Base-by-base conservation (phyloP, 2,329 filamentous ascomycete genomes). In the Fusarium cicatricum region DNA sequence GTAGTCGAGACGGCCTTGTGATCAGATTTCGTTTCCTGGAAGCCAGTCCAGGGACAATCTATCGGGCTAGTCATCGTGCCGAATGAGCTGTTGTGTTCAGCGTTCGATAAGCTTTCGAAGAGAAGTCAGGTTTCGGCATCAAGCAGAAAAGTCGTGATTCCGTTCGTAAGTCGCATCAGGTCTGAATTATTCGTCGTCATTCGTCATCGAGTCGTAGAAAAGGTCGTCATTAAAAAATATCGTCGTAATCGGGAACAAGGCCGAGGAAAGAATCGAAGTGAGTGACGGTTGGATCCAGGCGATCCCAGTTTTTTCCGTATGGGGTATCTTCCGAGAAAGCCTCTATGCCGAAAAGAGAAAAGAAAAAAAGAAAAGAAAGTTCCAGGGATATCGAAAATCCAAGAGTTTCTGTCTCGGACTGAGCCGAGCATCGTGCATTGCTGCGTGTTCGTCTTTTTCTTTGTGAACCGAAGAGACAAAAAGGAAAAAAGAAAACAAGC, bases 371-470 rank as follows among this genome's bases (percentile, higher is more conserved):
- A 56, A 39, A 57, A 58, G 60, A 67, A 69, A 66, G 58, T 58
- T 60, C 54, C 37, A 32, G 60, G 64, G 64, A 64, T 66, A 68
- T 68, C 74, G 75, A 78, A 74, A 76, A 78, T 75, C 71, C 71
- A 72, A 70, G 72, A 70, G 70, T 75, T 77, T 72, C 74, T 74
- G 77, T 79, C 78, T 81, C 78, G 78, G 76, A 71, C 75, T 75
- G 64, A 68, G 76, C 78, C 79, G 77, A 79, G 75, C 74, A 70
- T 75, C 74, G 77, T 84, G 84, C 84, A 86, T 86, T 84, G 84
- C 84, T 86, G 84, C 84, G 78, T 82, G 71, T 81, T 83, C 78
- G 78, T 85, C 81, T 84, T 84, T 62, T 75, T 80, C 77, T 81
- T 75, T 71, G 70, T 72, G 64, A 60, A 65, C 70, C 67, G 64